Conservation (phyloP, 1,139 yeast genomes). For the Pichia terricola region DNA sequence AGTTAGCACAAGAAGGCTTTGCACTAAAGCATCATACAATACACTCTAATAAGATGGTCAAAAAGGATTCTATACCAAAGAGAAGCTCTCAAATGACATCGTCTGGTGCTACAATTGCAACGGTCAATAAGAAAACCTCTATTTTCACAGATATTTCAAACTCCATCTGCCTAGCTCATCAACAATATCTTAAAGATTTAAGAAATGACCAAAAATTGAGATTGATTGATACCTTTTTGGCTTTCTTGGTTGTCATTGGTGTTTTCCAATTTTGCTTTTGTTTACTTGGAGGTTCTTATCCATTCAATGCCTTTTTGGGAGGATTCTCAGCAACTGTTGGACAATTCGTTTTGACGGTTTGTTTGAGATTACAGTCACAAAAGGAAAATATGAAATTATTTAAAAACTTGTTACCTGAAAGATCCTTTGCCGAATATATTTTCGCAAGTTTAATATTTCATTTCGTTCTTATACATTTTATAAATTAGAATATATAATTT, state of each 20-base stretch:
- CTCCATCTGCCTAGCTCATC: constrained; percentile 6
- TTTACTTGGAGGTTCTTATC: constrained; percentile 74
- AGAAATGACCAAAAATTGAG: constrained; percentile 32
- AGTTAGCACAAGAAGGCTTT: too few relatives aligned
- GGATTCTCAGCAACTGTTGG: constrained; percentile 92
- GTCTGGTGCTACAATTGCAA: too few relatives aligned
- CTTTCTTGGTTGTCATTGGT: constrained; percentile 66
- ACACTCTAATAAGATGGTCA: too few relatives aligned
- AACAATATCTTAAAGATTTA: constrained; percentile 20
- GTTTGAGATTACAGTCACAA: constrained; percentile 65
- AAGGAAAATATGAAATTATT: constrained; percentile 34
- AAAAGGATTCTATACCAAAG: too few relatives aligned
- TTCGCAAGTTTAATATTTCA: constrained; percentile 85
- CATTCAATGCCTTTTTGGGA: constrained; percentile 92
- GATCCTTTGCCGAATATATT: constrained; percentile 83
- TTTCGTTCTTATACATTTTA: constrained; percentile 83
- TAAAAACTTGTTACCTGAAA: constrained; percentile 49
- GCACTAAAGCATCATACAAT: too few relatives aligned
- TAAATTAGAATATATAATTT: constrained; percentile 38
- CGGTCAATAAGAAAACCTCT: too few relatives aligned
- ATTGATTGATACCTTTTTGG: constrained; percentile 70
- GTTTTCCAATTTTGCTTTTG: constrained; percentile 71
- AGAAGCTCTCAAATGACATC: too few relatives aligned
- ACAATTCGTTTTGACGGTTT: constrained; percentile 81
- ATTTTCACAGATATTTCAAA: constrained; percentile 5